Base-by-base conservation (phyloP, 2,329 filamentous ascomycete species). In the Huntiella abstrusa region DNA sequence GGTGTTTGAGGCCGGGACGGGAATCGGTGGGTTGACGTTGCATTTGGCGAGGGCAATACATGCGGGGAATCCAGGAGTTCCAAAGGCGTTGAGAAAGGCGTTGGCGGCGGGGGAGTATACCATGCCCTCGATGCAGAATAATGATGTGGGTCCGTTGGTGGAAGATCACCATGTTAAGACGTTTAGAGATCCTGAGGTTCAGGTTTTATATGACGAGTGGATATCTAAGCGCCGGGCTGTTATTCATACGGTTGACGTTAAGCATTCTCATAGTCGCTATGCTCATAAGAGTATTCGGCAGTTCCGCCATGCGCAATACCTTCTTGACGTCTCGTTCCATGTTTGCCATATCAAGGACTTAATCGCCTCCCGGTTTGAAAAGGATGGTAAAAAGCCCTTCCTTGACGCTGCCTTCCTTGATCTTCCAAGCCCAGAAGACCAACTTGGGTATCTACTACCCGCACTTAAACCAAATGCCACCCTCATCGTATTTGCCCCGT, bases 1-100 rank as follows among this genome's bases (percentile, higher is more conserved):
- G 56, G 82, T 91, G 39, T 76, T 91, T 45, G 84, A 91, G 60
- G 83, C 83, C 41, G 83, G 84, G 12, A 91, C 83, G 3, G 84
- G 83, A n/a, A 82, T 87, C 66, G 84, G 83, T 49, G 77, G 79
- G 33, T 61, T 91, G 49, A 88, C 83, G 0, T 61, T 91, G 4
- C 74, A 87, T 55, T 67, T 91, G 16, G 77, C 82, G 28, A 72
- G 81, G 45, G 81, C 82, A 2, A 73, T 91, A 40, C 80, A 87
- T 56, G 82, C 73, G 39, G 80, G 75, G 13, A 87, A 87, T 55
- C 62, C 72, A 2, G 60, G 66, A 5, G 44, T 62, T 3, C 62
- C 70, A 4, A 67, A 69, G 0, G 55, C 59, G 11, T 57, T 68
- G 12, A 65, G 65, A 15, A 52, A 47, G 11, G 41, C 44, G 47